Evolutionary conservation across 1,139 yeast species (phyloP).

Genomic region (Geotrichum australiense): DNA sequence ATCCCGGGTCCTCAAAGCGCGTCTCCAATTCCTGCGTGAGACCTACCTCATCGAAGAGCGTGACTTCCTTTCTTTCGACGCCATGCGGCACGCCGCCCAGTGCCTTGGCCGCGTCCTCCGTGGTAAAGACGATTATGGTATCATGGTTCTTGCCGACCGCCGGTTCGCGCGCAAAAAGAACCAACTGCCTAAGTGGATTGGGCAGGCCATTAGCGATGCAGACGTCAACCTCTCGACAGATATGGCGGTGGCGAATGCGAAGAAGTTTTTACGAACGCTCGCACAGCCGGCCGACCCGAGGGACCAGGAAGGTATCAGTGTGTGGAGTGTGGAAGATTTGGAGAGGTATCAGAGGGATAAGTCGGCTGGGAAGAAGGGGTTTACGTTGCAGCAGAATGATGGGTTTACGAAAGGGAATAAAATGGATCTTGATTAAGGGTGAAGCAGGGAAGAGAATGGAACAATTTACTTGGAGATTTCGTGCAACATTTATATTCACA

Average conservation of each 20-base stretch:
- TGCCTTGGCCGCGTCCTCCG: slow-evolving; percentile 94
- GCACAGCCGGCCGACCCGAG: slow-evolving; percentile 91
- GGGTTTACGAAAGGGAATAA: no score
- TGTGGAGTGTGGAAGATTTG: slow-evolving; percentile 78
- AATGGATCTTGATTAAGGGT: no score
- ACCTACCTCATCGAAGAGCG: slow-evolving; percentile 88
- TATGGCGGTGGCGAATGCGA: slow-evolving; percentile 94
- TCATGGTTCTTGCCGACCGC: slow-evolving; percentile 95
- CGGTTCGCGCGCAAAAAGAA: slow-evolving; percentile 78
- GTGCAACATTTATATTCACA: no score
- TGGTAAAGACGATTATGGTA: slow-evolving; percentile 97
- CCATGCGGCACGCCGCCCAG: slow-evolving; percentile 99
- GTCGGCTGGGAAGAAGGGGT: slow-evolving; percentile 7
- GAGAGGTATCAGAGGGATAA: slow-evolving; percentile 45
- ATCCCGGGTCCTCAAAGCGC: slow-evolving; percentile 88
- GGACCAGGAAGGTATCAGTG: slow-evolving; percentile 92
- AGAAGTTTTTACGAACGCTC: slow-evolving; percentile 81
- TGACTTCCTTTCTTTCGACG: slow-evolving; percentile 93
- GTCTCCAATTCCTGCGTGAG: slow-evolving; percentile 87
- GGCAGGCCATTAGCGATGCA: slow-evolving; percentile 85
- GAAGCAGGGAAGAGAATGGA: no score
- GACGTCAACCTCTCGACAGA: slow-evolving; percentile 91
- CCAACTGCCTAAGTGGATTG: slow-evolving; percentile 95
- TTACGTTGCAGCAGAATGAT: slow-evolving; percentile 3
- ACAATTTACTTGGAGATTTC: no score